Base-by-base conservation (phyloP, 2,329 filamentous ascomycete genomes). In the Leptographium galeiforme region DNA sequence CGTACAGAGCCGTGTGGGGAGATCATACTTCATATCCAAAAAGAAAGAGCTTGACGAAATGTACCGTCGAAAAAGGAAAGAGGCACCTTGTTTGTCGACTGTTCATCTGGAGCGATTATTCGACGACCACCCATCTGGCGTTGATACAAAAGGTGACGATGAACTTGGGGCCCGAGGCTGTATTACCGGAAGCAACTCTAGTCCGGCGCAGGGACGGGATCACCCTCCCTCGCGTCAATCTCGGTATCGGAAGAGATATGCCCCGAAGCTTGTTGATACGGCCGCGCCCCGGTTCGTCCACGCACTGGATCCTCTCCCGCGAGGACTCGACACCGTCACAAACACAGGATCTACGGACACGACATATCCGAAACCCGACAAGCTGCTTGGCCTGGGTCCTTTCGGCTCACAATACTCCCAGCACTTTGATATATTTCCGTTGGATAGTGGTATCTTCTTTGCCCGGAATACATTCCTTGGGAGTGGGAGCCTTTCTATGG, bases 401-500 rank as follows among this genome's bases (percentile, higher is more conserved):
- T 82, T 79, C 61, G 81, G 81, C 1, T 79, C 77, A 1, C 70
- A 73, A 30, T 84, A 84, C 61, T 77, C 79, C 0, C 72, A 76
- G 38, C 74, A 84, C 60, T 85, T 85, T 57, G 79, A 83, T 47
- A 64, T 79, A 6, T 81, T 82, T 52, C 79, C 80, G 18, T 65
- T 84, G 34, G 73, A 76, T 41, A 60, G 64, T 8, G 74, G 74
- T 4, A 71, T 77, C 0, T 83, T 74, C 63, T 84, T 84, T 52
- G 79, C 83, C 53, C 71, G 75, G 56, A 75, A 70, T 51, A 84
- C 79, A 0, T 62, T 83, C 33, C 66, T 84, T 46, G 81, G 81
- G 8, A 72, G 70, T 57, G 79, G 79, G 2, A 64, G 68, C 1
- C 60, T 84, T 7, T 62, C 67, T 18, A 66, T 67, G 33, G 69